Evolutionary conservation across 2,329 filamentous ascomycete genomes (phyloP).

Genomic region (Diaporthe nobilis): DNA sequence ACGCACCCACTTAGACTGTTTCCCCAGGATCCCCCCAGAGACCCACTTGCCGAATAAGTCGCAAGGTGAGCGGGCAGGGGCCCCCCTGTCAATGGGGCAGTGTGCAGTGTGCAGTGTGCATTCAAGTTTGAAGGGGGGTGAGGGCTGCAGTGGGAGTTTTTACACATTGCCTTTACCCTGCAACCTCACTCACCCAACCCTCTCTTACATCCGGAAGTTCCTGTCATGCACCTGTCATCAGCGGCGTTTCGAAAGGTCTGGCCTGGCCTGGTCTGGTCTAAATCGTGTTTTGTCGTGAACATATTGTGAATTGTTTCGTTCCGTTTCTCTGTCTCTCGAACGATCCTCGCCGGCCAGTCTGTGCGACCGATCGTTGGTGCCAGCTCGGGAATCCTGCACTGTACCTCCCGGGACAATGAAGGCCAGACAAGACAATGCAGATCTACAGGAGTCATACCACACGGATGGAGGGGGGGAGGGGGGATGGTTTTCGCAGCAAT

Average conservation of each 20-base stretch:
- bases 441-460: slow-evolving; percentile 10
- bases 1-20: not conserved
- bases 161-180: slow-evolving; percentile 12
- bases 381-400: not conserved
- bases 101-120: slow-evolving; percentile 7
- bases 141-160: slow-evolving; percentile 20
- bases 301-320: not conserved
- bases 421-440: slow-evolving; percentile 2
- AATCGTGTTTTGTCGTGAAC: not conserved
- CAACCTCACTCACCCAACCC: not conserved
- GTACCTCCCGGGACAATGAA: not conserved
- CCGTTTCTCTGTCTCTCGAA: not conserved
- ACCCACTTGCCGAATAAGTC: slow-evolving; percentile 21
- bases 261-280: not conserved
- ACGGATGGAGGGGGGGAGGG: not conserved
- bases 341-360: not conserved
- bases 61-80: not conserved
- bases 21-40: not conserved
- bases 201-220: not conserved
- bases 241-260: not conserved
- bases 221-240: slow-evolving; percentile 3
- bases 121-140: not conserved
- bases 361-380: not conserved
- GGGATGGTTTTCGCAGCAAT: slow-evolving; percentile 11
- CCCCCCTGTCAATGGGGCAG: slow-evolving; percentile 18